These are phyloP conservation scores for Pichia gijzeniarum DNA, from an alignment of 805 yeast genomes.

Conservation along the genomic window DNA sequence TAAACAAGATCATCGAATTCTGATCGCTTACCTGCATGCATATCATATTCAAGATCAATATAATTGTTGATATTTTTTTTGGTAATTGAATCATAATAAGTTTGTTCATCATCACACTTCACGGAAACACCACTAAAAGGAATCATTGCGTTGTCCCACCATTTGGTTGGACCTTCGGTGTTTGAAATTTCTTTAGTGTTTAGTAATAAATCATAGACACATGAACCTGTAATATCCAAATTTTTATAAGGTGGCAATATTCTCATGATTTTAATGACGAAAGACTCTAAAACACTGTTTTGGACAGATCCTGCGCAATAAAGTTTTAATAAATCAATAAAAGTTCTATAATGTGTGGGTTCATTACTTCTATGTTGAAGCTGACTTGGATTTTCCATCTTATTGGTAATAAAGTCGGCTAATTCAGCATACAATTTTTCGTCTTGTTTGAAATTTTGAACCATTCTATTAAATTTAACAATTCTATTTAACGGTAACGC, in stretches of 20 bases:
- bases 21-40: constrained; percentile 25
- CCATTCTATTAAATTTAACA: constrained; percentile 29
- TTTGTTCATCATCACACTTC: constrained; percentile 38
- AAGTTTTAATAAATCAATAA: constrained; percentile 43
- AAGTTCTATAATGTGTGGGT: constrained; percentile 31
- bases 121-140: constrained; percentile 39
- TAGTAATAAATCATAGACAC: constrained; percentile 46
- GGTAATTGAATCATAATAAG: constrained; percentile 32
- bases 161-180: constrained; percentile 44
- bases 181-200: constrained; percentile 25
- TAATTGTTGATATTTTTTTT: constrained; percentile 15
- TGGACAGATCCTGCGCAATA: constrained; percentile 50
- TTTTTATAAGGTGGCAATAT: constrained; percentile 26
- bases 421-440: constrained; percentile 23
- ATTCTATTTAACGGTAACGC: constrained; percentile 36
- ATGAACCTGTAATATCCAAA: constrained; percentile 44
- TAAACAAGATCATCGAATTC: constrained; percentile 48
- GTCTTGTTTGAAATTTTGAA: constrained; percentile 25
- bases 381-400: constrained; percentile 4
- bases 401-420: constrained; percentile 17
- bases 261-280: constrained; percentile 37
- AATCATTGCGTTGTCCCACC: constrained; percentile 40
- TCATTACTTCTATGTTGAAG: constrained; percentile 1
- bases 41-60: constrained; percentile 18
- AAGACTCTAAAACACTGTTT: constrained; percentile 43